Conservation (phyloP, 2,329 filamentous ascomycete species). For the Colletotrichum simmondsii region DNA sequence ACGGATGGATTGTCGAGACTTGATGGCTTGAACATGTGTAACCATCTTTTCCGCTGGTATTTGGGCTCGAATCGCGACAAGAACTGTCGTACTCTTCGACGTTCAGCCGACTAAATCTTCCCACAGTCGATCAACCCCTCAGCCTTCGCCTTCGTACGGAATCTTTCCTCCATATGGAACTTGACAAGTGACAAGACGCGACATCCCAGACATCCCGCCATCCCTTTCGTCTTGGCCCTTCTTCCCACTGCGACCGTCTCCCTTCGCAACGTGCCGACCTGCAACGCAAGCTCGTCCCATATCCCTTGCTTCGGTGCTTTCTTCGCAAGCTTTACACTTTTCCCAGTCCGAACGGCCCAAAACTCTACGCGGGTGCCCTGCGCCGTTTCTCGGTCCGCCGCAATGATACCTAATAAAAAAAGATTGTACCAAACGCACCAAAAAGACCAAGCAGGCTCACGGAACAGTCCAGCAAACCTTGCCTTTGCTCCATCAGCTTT, state of each 20-base stretch:
- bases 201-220: slow-evolving; percentile 19
- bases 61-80: slow-evolving; percentile 3
- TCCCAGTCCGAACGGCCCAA: not conserved
- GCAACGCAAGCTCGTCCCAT: slow-evolving; percentile 1
- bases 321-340: not conserved
- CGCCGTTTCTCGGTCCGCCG: not conserved
- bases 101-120: not conserved
- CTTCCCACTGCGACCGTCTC: not conserved
- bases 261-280: not conserved
- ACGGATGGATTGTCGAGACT: not conserved
- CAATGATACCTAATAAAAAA: not conserved
- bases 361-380: not conserved
- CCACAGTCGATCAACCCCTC: not conserved
- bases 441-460: not conserved
- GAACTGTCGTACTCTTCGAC: not conserved
- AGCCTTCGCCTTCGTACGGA: not conserved
- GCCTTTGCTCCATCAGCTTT: not conserved
- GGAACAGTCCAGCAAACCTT: slow-evolving; percentile 28
- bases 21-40: not conserved
- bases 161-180: slow-evolving; percentile 23
- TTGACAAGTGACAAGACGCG: slow-evolving; percentile 30
- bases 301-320: not conserved
- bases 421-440: not conserved
- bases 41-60: not conserved
- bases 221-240: slow-evolving; percentile 4